These are phyloP conservation scores for Talaromyces sp. DNA, from an alignment of 2,329 filamentous ascomycete genomes.

Conservation along the genomic window DNA sequence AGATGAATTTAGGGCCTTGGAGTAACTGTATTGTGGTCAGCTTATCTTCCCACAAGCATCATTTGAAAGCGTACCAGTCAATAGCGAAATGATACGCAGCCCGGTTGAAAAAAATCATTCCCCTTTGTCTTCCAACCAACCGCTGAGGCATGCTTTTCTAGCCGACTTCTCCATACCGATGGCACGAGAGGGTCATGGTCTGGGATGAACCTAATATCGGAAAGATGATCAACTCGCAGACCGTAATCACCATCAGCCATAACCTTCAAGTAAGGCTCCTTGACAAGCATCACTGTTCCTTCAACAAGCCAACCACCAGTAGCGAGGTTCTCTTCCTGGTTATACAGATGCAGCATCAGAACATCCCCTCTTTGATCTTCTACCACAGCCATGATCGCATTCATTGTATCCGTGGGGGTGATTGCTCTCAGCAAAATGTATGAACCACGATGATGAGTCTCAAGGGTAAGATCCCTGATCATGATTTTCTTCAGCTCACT, in stretches of 20 bases:
- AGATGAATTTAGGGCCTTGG: constrained; percentile 26
- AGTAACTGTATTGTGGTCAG: constrained; percentile 27
- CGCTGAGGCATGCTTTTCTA: constrained; percentile 2
- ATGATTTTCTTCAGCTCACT: constrained; percentile 18
- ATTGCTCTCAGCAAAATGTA: constrained; percentile 29
- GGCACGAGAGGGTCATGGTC: constrained; percentile 36
- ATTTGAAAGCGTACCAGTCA: constrained; percentile 18
- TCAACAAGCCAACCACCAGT: constrained; percentile 28
- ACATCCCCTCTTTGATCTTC: constrained; percentile 37
- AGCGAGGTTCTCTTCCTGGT: constrained; percentile 33
- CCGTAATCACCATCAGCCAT: constrained; percentile 35
- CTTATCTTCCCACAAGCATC: constrained; percentile 2
- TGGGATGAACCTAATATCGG: constrained; percentile 41
- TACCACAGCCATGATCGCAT: constrained; percentile 29
- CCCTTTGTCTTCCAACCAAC: constrained; percentile 20
- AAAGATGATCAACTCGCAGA: constrained; percentile 49
- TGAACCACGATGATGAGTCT: constrained; percentile 35
- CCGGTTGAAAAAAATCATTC: constrained; percentile 22
- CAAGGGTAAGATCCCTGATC: constrained; percentile 28
- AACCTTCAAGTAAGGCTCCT: constrained; percentile 49
- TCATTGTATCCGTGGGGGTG: constrained; percentile 23
- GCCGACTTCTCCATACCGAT: constrained; percentile 24
- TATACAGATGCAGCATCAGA: constrained; percentile 35
- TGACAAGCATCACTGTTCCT: constrained; percentile 40
- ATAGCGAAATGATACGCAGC: constrained; percentile 15